phyloP scores from a whole-genome alignment of 805 yeast species.

The Candida silvicultrix region DNA sequence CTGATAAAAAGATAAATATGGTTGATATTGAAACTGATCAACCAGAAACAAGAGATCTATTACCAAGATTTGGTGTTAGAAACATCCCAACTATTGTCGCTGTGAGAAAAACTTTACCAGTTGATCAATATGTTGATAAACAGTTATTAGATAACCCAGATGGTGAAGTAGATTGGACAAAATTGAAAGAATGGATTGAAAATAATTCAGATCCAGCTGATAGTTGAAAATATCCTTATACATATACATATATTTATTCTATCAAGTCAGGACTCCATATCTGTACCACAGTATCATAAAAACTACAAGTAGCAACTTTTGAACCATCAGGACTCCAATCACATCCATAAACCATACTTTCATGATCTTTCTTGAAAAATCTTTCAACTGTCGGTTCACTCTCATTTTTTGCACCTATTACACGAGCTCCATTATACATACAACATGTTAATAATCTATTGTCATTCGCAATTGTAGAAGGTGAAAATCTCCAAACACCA shows the following conservation, averaged over 20 bases:
- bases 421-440: constrained; percentile 92
- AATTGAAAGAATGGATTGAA: constrained; percentile 37
- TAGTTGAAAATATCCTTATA: not conserved
- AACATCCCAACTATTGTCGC: constrained; percentile 64
- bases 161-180: constrained; percentile 36
- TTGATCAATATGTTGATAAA: constrained; percentile 29
- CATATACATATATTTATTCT: not conserved
- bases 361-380: constrained; percentile 63
- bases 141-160: constrained; percentile 18
- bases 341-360: constrained; percentile 94
- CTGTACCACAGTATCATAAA: constrained; percentile 81
- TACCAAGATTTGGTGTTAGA: constrained; percentile 48
- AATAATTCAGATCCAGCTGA: constrained; percentile 29
- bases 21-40: constrained; percentile 72
- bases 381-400: constrained; percentile 25
- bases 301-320: constrained; percentile 75
- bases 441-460: constrained; percentile 70
- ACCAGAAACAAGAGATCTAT: constrained; percentile 52
- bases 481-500: constrained; percentile 91
- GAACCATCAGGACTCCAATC: constrained; percentile 61
- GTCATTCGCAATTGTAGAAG: constrained; percentile 38
- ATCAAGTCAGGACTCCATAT: constrained; percentile 43
- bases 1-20: constrained; percentile 47
- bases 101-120: constrained; percentile 57
- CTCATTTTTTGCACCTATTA: constrained; percentile 35